phyloP scores from a whole-genome alignment of 306 rosid species.

The Pyrus betulifolia region DNA sequence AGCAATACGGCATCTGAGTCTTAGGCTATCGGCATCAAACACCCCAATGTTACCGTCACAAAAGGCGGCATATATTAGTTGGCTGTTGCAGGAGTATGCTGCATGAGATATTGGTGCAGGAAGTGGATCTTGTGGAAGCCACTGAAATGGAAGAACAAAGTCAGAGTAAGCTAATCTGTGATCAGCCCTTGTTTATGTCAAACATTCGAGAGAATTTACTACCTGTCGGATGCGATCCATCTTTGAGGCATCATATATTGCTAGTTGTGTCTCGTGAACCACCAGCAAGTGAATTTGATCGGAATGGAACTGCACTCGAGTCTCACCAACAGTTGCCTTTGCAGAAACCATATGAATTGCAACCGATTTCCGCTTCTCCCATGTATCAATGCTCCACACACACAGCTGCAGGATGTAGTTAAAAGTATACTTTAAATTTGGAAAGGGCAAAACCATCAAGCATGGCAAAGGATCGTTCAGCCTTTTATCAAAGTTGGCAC shows the following conservation, averaged over 20 bases:
- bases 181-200: background rate
- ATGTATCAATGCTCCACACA: slow-evolving; percentile 80
- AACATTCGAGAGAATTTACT: slow-evolving; percentile 8
- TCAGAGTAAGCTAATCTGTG: background rate
- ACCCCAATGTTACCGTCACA: slow-evolving; percentile 75
- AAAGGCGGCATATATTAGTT: slow-evolving; percentile 53
- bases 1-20: slow-evolving; percentile 71
- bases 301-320: slow-evolving; percentile 72
- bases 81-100: slow-evolving; percentile 72
- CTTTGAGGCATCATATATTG: slow-evolving; percentile 79
- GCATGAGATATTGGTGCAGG: slow-evolving; percentile 66
- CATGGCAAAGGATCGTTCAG: background rate
- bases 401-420: slow-evolving; percentile 52
- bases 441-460: background rate
- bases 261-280: slow-evolving; percentile 76
- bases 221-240: slow-evolving; percentile 88
- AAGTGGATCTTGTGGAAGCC: slow-evolving; percentile 79
- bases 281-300: slow-evolving; percentile 72
- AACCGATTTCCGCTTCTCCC: slow-evolving; percentile 85
- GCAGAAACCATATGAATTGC: slow-evolving; percentile 58
- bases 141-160: slow-evolving; percentile 43
- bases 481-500: background rate
- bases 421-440: background rate
- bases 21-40: slow-evolving; percentile 71
- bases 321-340: slow-evolving; percentile 65